Evolutionary conservation across 1,139 yeast species (phyloP).

Genomic region (Lodderomyces metapsilosis): DNA sequence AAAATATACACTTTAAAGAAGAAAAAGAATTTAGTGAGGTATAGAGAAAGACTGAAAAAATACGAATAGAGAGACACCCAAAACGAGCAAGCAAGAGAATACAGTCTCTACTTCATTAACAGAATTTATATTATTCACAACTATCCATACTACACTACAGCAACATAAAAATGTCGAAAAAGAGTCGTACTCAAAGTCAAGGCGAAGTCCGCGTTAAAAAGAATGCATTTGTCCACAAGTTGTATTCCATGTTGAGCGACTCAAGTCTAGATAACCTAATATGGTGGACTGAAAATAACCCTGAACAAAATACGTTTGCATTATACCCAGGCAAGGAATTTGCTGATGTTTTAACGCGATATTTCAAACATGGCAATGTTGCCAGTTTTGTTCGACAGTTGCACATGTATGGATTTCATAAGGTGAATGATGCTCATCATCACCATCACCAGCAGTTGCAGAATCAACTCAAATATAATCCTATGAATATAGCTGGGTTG

Average conservation of each 20-base stretch:
- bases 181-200: too few relatives aligned
- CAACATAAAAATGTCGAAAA: constrained; percentile 19
- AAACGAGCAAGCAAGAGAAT: too few relatives aligned
- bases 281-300: constrained; percentile 73
- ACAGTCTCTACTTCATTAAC: too few relatives aligned
- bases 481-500: not conserved
- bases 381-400: constrained; percentile 48
- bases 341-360: constrained; percentile 41
- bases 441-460: constrained; percentile 5
- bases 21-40: too few relatives aligned
- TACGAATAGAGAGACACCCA: too few relatives aligned
- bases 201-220: constrained; percentile 40
- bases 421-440: constrained; percentile 44
- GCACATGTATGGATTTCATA: constrained; percentile 52
- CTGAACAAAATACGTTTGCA: constrained; percentile 58
- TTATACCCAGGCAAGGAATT: constrained; percentile 56
- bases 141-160: not conserved
- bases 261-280: constrained; percentile 50
- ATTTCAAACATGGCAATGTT: constrained; percentile 48
- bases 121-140: too few relatives aligned
- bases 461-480: not conserved
- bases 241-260: constrained; percentile 59
- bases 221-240: constrained; percentile 64
- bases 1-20: too few relatives aligned
- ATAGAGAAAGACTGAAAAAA: too few relatives aligned